A percentile compares a stretch with the other conserved stretches of the same genome.
Conservation (phyloP, 2,329 filamentous ascomycete species). For the Aspergillus sp. region DNA sequence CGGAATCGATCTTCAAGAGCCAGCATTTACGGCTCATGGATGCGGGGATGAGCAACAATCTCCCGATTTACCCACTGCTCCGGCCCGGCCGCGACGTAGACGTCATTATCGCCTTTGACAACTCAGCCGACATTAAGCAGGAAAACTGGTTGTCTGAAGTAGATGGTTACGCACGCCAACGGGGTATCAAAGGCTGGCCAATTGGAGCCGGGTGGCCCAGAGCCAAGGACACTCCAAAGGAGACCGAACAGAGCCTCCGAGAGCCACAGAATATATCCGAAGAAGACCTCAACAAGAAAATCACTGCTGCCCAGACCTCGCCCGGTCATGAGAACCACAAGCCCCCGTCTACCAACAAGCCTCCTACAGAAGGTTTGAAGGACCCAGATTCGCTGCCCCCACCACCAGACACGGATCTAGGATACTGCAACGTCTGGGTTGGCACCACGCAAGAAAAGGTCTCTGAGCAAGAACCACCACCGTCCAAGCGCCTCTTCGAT, state of each 20-base stretch:
- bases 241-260: slow-evolving; percentile 65
- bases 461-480: slow-evolving; percentile 53
- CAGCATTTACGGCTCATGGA: slow-evolving; percentile 87
- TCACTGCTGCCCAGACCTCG: slow-evolving; percentile 57
- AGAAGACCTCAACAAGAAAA: slow-evolving; percentile 62
- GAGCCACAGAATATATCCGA: slow-evolving; percentile 63
- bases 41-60: slow-evolving; percentile 97
- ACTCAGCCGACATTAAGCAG: slow-evolving; percentile 85
- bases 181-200: slow-evolving; percentile 92
- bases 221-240: slow-evolving; percentile 55
- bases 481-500: slow-evolving; percentile 50
- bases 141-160: slow-evolving; percentile 95
- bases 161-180: slow-evolving; percentile 87
- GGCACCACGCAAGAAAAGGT: slow-evolving; percentile 76
- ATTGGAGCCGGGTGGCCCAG: slow-evolving; percentile 92
- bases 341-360: slow-evolving; percentile 29
- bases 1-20: slow-evolving; percentile 69
- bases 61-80: slow-evolving; percentile 92
- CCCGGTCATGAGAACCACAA: slow-evolving; percentile 32
- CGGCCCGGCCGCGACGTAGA: slow-evolving; percentile 86
- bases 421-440: slow-evolving; percentile 94
- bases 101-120: slow-evolving; percentile 88
- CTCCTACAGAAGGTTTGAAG: slow-evolving; percentile 40
- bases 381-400: slow-evolving; percentile 40
- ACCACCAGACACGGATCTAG: slow-evolving; percentile 56